Conservation (phyloP, 2,329 filamentous ascomycete species). For the Cercospora berteroae region DNA sequence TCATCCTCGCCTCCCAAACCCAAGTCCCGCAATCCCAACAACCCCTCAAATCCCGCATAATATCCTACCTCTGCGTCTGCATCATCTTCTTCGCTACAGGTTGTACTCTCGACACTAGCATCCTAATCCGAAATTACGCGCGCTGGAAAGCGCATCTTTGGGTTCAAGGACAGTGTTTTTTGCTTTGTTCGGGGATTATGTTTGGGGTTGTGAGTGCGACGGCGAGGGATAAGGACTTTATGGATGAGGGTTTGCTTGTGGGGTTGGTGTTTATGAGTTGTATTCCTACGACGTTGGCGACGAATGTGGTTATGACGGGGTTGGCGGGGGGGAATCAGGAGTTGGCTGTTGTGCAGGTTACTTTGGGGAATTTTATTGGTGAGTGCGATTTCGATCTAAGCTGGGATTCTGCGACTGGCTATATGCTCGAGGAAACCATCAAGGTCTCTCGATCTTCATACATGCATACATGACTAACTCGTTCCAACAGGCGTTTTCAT, state of each 20-base stretch:
- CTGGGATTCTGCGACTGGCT: no score
- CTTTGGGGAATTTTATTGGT: conserved; percentile 67
- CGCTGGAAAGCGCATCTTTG: conserved; percentile 68
- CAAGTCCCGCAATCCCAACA: conserved; percentile 57
- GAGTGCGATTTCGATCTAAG: background rate
- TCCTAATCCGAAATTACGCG: conserved; percentile 59
- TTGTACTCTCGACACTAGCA: conserved; percentile 62
- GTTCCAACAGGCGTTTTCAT: conserved; percentile 53
- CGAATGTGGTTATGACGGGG: conserved; percentile 72
- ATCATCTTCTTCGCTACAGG: conserved; percentile 71
- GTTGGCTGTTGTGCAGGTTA: conserved; percentile 57
- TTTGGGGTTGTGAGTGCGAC: conserved; percentile 56
- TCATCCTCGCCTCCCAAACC: conserved; percentile 55
- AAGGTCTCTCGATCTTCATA: background rate
- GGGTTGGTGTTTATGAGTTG: conserved; percentile 67
- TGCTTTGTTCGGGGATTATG: conserved; percentile 63
- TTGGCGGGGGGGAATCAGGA: conserved; percentile 61
- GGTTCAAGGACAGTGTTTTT: conserved; percentile 65
- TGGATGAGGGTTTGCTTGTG: conserved; percentile 64
- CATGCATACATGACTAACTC: background rate
- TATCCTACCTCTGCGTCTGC: conserved; percentile 67
- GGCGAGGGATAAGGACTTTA: conserved; percentile 49
- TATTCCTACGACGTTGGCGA: conserved; percentile 69
- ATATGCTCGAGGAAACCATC: background rate
- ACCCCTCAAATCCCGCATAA: conserved; percentile 48